A percentile compares a stretch with the other conserved stretches of the same genome.
Conservation (phyloP, 495 filamentous ascomycete genomes). For the Penicillium mononematosum region DNA sequence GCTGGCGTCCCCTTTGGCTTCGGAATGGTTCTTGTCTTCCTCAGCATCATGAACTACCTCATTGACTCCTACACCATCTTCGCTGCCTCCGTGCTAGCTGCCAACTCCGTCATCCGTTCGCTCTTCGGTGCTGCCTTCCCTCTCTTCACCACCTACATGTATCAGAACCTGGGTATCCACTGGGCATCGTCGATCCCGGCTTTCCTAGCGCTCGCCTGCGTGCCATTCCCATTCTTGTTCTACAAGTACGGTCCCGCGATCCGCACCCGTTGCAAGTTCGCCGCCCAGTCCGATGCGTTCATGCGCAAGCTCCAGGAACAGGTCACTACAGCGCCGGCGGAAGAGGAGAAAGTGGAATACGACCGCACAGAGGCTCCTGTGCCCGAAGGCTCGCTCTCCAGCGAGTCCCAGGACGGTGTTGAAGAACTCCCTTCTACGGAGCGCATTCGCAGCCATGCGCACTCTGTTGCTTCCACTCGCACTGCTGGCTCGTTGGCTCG, state of each 20-base stretch:
- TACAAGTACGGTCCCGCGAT: conserved; percentile 70
- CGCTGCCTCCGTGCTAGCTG: conserved; percentile 76
- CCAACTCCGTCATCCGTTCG: conserved; percentile 68
- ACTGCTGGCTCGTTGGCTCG: conserved; percentile 30
- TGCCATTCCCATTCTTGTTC: conserved; percentile 80
- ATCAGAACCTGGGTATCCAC: conserved; percentile 70
- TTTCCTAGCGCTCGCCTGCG: conserved; percentile 70
- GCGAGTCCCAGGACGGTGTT: conserved; percentile 26
- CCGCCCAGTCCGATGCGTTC: conserved; percentile 53
- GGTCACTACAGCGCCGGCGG: neutral
- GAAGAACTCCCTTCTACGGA: conserved; percentile 23
- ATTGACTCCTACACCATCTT: conserved; percentile 80
- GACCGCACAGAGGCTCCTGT: conserved; percentile 46
- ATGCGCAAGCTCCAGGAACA: conserved; percentile 46
- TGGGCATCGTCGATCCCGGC: conserved; percentile 79
- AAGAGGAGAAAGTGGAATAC: conserved; percentile 27
- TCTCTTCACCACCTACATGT: conserved; percentile 80
- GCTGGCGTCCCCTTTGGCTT: conserved; percentile 71
- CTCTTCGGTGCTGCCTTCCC: conserved; percentile 81
- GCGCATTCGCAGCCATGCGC: conserved; percentile 35
- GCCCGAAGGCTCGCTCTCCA: conserved; percentile 25
- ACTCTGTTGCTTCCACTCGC: conserved; percentile 33
- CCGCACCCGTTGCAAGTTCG: conserved; percentile 70
- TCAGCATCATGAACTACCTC: conserved; percentile 75
- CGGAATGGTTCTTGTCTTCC: conserved; percentile 73